Evolutionary conservation across 129 eudicot genomes (phyloP).

Genomic region (Chrysanthemum lavandulifolium): DNA sequence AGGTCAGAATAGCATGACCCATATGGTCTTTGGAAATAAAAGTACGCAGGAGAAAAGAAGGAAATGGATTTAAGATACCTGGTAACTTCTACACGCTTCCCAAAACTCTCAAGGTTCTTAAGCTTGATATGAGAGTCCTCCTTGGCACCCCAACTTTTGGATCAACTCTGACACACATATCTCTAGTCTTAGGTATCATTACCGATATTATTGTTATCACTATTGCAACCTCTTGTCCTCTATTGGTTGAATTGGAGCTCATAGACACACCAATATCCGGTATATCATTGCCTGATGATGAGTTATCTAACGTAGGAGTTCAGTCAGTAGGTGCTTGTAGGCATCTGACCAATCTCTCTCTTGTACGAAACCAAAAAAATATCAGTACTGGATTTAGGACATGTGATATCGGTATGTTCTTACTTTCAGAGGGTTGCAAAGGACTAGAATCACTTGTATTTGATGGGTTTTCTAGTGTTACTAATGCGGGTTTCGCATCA

Average conservation of each 20-base stretch:
- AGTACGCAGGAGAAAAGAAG: no score
- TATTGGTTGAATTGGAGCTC: conserved; percentile 57
- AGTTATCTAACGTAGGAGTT: conserved; percentile 50
- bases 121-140: conserved; percentile 29
- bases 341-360: conserved; percentile 49
- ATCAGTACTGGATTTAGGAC: conserved; percentile 31
- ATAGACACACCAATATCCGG: conserved; percentile 52
- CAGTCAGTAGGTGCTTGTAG: conserved; percentile 38
- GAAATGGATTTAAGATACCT: neutral
- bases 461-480: conserved; percentile 61
- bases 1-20: no score
- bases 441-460: conserved; percentile 46
- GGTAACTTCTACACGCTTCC: conserved; percentile 40
- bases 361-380: conserved; percentile 41
- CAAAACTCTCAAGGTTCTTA: conserved; percentile 41
- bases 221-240: conserved; percentile 42
- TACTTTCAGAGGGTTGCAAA: conserved; percentile 57
- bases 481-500: conserved; percentile 65
- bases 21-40: neutral
- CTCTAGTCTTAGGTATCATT: conserved; percentile 53
- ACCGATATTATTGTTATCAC: conserved; percentile 41
- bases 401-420: conserved; percentile 57
- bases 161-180: conserved; percentile 37
- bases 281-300: conserved; percentile 25
- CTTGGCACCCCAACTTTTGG: conserved; percentile 2